phyloP scores from a whole-genome alignment of 805 yeast genomes.

The Yarrowia bubula region DNA sequence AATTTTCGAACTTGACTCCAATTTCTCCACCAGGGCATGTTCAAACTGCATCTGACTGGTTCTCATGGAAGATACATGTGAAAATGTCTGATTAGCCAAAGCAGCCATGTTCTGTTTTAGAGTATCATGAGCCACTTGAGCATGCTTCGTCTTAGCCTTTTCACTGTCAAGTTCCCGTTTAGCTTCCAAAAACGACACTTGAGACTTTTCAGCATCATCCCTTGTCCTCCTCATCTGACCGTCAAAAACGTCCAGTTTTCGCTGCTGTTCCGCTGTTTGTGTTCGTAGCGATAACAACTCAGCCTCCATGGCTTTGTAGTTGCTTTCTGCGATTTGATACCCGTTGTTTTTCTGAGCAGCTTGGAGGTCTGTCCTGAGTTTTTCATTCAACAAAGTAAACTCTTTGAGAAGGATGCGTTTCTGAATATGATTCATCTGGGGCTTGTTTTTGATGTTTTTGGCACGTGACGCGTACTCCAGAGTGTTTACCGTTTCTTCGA shows the following conservation, averaged over 20 bases:
- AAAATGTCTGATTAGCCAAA: constrained; percentile 22
- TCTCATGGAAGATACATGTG: constrained; percentile 27
- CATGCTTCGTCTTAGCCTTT: neutral
- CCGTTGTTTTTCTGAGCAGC: constrained; percentile 68
- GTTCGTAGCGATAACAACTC: constrained; percentile 52
- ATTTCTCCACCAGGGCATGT: constrained; percentile 2
- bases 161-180: constrained; percentile 14
- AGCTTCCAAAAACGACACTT: constrained; percentile 18
- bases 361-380: constrained; percentile 56
- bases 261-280: constrained; percentile 51
- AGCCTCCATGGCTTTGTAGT: constrained; percentile 45
- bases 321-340: constrained; percentile 56
- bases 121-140: constrained; percentile 22
- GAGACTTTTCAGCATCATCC: constrained; percentile 32
- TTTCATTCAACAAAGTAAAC: constrained; percentile 53
- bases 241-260: constrained; percentile 49
- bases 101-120: constrained; percentile 27
- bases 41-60: constrained; percentile 26
- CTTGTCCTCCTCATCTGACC: constrained; percentile 47
- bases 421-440: constrained; percentile 51
- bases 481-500: constrained; percentile 83
- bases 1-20: neutral
- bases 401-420: constrained; percentile 56
- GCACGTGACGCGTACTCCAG: constrained; percentile 87
- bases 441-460: constrained; percentile 70